These are phyloP conservation scores for Karstenula rhodostoma DNA, from an alignment of 2,329 filamentous ascomycete genomes.

Conservation along the genomic window DNA sequence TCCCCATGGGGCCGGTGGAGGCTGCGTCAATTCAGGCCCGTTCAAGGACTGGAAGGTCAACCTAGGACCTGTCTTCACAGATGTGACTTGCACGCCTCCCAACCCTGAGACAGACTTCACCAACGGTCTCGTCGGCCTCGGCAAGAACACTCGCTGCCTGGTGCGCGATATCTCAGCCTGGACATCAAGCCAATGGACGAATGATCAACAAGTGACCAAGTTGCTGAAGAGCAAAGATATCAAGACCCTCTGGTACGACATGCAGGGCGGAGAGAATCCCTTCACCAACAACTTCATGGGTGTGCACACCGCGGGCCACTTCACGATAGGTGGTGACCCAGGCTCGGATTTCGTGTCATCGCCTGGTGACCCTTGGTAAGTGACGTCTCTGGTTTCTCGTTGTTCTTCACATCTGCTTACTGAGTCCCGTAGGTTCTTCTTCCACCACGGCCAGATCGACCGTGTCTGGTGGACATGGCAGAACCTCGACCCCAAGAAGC, in stretches of 20 bases:
- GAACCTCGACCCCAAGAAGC: conserved; percentile 49
- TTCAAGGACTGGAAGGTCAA: conserved; percentile 57
- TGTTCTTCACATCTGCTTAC: neutral
- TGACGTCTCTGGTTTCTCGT: neutral
- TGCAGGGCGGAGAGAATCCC: conserved; percentile 46
- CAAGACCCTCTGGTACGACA: conserved; percentile 49
- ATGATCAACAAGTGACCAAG: conserved; percentile 36
- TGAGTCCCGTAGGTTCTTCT: conserved; percentile 44
- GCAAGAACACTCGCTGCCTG: conserved; percentile 47
- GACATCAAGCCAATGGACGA: conserved; percentile 36
- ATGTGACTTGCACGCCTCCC: conserved; percentile 33
- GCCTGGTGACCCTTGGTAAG: conserved; percentile 49
- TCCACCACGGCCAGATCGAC: conserved; percentile 59
- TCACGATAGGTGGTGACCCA: conserved; percentile 53
- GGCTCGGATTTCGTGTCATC: conserved; percentile 56
- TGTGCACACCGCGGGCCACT: conserved; percentile 58
- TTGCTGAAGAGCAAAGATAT: conserved; percentile 40
- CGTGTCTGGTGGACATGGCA: conserved; percentile 61
- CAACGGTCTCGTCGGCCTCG: conserved; percentile 34
- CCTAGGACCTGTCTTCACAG: conserved; percentile 58
- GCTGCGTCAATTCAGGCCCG: conserved; percentile 61
- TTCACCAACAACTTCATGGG: conserved; percentile 43
- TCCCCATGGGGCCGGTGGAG: conserved; percentile 62
- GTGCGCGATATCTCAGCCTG: conserved; percentile 46
- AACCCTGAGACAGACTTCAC: conserved; percentile 39